Evolutionary conservation across 441 rosid genomes (phyloP), one percentile per base, ranked within the genome.

Genomic region (Metrosideros polymorpha): DNA sequence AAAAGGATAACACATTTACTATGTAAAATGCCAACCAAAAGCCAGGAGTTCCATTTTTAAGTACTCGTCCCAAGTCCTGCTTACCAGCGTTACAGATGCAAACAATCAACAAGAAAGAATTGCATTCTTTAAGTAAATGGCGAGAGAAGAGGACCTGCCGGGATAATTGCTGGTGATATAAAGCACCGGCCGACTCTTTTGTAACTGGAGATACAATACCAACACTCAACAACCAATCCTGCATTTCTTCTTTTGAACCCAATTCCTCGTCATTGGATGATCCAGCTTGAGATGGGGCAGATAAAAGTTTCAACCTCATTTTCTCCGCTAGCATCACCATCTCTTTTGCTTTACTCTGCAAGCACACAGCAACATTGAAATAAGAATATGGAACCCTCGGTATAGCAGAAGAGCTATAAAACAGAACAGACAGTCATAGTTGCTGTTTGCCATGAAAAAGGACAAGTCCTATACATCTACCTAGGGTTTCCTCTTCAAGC

Each of bases 121-220:
- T 25, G 35, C 77, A 24, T 30, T 19, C 18, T 35, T 35, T 5
- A 66, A 35, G 82, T 66, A 76, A 32, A 63, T 45, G 63, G 52
- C 51, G 29, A 52, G 86, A 86, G 66, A 88, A 47, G 87, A 87
- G 86, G 89, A 96, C 99, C 99, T 96, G 99, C 87, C 99, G 95
- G 10, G 98, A 93, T 88, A 96, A 86, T 82, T 96, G 98, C 89
- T 97, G 99, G 86, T 96, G 99, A 87, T 97, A 96, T 87, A 96
- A 89, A 24, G 98, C 99, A 47, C 99, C 98, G 1, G 99, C 99
- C 85, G 99, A 93, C 87, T 95, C 99, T 87, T 95, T 95, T 55
- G 99, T 97, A 66, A 96, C 99, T 0, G 99, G 99, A 43, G 99
- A 97, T 89, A 95, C 90, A 90, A 96, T 95, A 92, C 99, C 99